A percentile compares a stretch with the other conserved stretches of the same genome.
Evolutionary conservation across 306 rosid species (phyloP).

Genomic region (Glycyrrhiza uralensis): DNA sequence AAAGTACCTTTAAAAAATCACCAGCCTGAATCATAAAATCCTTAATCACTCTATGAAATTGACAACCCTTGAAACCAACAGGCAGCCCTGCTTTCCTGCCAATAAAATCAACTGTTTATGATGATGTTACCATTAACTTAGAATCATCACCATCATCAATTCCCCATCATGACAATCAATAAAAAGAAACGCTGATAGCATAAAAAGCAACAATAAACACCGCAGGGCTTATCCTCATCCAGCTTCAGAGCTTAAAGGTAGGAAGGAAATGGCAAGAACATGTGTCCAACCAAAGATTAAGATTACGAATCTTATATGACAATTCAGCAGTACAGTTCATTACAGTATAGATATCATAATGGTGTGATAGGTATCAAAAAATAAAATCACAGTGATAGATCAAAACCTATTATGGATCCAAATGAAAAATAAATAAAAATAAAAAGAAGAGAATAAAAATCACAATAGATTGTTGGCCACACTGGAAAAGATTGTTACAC

Average conservation of each 20-base stretch:
- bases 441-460: background rate
- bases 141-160: too few species aligned
- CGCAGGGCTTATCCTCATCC: too few species aligned
- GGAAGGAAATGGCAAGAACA: too few species aligned
- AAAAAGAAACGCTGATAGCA: too few species aligned
- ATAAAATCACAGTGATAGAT: background rate
- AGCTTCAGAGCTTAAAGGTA: too few species aligned
- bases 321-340: background rate
- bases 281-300: too few species aligned
- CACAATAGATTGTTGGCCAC: background rate
- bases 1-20: slow-evolving; percentile 73
- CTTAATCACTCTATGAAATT: slow-evolving; percentile 95
- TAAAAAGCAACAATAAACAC: too few species aligned
- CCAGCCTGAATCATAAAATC: slow-evolving; percentile 99
- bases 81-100: slow-evolving; percentile 92
- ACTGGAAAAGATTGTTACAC: slow-evolving; percentile 20
- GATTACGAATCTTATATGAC: background rate
- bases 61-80: slow-evolving; percentile 90
- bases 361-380: background rate
- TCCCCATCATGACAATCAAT: too few species aligned
- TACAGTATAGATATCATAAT: background rate
- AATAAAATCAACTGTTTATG: too few species aligned
- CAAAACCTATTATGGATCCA: background rate
- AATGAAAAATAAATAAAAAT: background rate
- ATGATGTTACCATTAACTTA: too few species aligned